These are phyloP conservation scores for Amauroascus verrucosus DNA, from an alignment of 2,329 filamentous ascomycete species.

Conservation along the genomic window DNA sequence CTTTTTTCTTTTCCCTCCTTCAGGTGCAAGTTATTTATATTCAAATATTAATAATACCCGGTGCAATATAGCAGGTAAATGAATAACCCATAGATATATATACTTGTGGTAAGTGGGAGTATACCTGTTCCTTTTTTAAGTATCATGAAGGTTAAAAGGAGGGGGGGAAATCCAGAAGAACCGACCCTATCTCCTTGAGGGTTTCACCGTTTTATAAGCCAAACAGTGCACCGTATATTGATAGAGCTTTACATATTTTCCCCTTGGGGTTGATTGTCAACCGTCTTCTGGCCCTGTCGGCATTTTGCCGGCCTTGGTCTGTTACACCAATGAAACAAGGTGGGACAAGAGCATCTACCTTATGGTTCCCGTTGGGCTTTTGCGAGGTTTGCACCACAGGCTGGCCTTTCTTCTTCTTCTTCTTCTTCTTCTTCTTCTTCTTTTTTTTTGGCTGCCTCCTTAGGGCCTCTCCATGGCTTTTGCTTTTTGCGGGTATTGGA, in stretches of 20 bases:
- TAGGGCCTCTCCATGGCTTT: neutral
- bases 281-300: neutral
- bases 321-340: slow-evolving; percentile 8
- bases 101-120: neutral
- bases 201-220: neutral
- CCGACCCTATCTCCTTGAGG: too few relatives aligned
- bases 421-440: neutral
- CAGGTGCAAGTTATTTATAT: too few relatives aligned
- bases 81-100: too few relatives aligned
- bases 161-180: too few relatives aligned
- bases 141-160: too few relatives aligned
- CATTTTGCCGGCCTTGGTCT: neutral
- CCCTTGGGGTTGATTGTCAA: neutral
- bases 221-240: neutral
- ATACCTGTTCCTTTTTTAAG: too few relatives aligned
- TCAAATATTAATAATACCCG: too few relatives aligned
- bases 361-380: neutral
- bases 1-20: too few relatives aligned
- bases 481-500: slow-evolving; percentile 9
- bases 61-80: too few relatives aligned
- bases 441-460: too few relatives aligned
- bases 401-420: neutral
- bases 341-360: slow-evolving; percentile 1
- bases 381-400: neutral
- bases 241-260: neutral